Evolutionary conservation across 306 rosid species (phyloP).

Genomic region (Glycine soja): DNA sequence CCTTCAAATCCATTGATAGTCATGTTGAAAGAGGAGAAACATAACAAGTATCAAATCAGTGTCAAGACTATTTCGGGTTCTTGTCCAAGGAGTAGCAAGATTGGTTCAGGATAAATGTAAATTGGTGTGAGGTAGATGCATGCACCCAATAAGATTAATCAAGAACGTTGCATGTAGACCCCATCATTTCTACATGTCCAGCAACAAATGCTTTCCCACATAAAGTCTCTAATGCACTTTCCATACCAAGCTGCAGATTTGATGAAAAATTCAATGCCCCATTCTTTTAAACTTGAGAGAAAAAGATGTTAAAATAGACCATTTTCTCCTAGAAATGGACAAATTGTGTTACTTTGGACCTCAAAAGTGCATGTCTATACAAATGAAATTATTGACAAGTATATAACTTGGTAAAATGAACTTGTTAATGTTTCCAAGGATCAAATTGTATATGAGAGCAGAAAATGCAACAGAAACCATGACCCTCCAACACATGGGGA

Average conservation of each 20-base stretch:
- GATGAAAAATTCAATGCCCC: not conserved
- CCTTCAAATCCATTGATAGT: constrained; percentile 99
- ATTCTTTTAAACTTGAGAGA: not conserved
- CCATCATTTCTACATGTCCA: constrained; percentile 96
- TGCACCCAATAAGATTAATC: constrained; percentile 67
- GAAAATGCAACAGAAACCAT: no score
- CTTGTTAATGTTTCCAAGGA: not conserved
- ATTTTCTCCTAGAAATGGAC: not conserved
- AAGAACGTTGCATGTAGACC: constrained; percentile 88
- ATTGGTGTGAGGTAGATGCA: constrained; percentile 74
- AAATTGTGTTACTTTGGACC: not conserved
- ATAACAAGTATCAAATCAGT: constrained; percentile 10
- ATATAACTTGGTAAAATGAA: not conserved
- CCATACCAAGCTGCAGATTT: constrained; percentile 89
- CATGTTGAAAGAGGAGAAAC: constrained; percentile 69
- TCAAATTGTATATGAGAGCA: not conserved
- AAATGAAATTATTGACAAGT: not conserved
- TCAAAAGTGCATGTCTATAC: not conserved
- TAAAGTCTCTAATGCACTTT: constrained; percentile 92
- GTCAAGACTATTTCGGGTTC: constrained; percentile 37
- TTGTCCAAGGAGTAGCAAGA: constrained; percentile 81
- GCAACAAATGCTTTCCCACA: constrained; percentile 98
- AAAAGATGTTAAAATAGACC: not conserved
- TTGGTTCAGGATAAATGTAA: constrained; percentile 66
- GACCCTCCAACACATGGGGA: no score